Percentiles rank a stretch among this genome's conserved stretches.
phyloP scores from a whole-genome alignment of 495 filamentous ascomycete species.

The Hyaloscypha hepaticicola region DNA sequence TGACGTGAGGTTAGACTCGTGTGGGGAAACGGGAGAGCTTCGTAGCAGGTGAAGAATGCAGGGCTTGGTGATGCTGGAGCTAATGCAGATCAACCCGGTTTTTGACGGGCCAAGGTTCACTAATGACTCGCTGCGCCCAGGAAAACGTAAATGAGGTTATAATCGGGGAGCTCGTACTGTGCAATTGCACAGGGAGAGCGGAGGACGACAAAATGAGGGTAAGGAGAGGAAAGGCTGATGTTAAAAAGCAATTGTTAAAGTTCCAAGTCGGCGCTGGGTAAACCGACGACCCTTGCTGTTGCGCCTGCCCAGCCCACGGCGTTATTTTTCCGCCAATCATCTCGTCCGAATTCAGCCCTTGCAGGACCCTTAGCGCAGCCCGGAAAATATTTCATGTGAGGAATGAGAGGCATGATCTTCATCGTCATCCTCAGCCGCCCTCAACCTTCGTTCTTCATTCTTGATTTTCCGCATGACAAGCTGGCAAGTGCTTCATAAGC shows the following conservation, averaged over 20 bases:
- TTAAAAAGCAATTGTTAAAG: background rate
- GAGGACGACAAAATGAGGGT: background rate
- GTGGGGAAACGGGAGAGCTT: background rate
- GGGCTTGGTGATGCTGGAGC: background rate
- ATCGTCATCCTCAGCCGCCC: too few species aligned
- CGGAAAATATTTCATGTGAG: too few species aligned
- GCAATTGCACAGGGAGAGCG: conserved; percentile 15
- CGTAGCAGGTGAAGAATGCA: background rate
- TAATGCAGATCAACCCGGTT: conserved; percentile 23
- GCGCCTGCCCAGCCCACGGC: background rate
- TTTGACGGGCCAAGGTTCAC: conserved; percentile 5
- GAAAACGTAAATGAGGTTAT: background rate
- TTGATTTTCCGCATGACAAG: too few species aligned
- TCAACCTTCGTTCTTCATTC: too few species aligned
- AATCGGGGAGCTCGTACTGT: conserved; percentile 15
- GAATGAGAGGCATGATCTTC: too few species aligned
- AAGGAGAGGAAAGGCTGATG: background rate
- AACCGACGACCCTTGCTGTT: background rate
- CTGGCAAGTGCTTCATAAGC: too few species aligned
- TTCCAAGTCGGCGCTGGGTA: background rate
- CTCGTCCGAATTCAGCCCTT: background rate
- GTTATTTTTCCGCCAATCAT: conserved; percentile 9
- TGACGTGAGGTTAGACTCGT: background rate
- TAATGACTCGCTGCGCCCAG: background rate
- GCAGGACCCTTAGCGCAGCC: too few species aligned